Percentiles rank a stretch among this genome's conserved stretches.
These are phyloP conservation scores for Carallia pectinifolia DNA, from an alignment of 345 rosid species.

Conservation along the genomic window DNA sequence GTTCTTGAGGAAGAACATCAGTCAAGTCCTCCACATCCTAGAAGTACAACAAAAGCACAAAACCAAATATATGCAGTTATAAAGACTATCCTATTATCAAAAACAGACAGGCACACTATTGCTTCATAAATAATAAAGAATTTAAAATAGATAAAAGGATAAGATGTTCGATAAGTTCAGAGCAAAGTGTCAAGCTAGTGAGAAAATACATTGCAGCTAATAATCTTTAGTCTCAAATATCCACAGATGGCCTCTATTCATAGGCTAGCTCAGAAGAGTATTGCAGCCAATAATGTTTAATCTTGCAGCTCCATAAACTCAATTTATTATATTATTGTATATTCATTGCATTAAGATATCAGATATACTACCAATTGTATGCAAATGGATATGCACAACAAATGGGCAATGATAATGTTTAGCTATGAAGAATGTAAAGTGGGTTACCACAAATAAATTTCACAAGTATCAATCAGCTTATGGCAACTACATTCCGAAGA, in stretches of 20 bases:
- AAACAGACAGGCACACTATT: not conserved
- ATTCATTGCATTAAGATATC: not conserved
- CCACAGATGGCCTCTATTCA: too few species aligned
- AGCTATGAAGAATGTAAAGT: not conserved
- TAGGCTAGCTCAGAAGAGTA: not conserved
- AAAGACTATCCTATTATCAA: not conserved
- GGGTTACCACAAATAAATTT: not conserved
- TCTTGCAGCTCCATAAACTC: not conserved
- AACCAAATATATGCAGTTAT: not conserved
- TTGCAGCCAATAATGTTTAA: not conserved
- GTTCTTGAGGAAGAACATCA: conserved; percentile 56
- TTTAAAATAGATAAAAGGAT: not conserved
- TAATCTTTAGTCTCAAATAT: too few species aligned
- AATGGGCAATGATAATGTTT: not conserved
- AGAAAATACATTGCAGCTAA: too few species aligned
- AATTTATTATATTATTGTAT: not conserved
- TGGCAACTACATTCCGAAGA: not conserved
- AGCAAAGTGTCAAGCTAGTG: too few species aligned
- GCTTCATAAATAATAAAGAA: not conserved
- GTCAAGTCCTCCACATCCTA: conserved; percentile 63
- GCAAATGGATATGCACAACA: not conserved
- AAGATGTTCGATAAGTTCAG: not conserved
- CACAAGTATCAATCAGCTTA: not conserved
- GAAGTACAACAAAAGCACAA: conserved; percentile 18
- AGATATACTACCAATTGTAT: not conserved